Conservation (phyloP, 192 early-diverging fungal species). For the Coemansia sp. region DNA sequence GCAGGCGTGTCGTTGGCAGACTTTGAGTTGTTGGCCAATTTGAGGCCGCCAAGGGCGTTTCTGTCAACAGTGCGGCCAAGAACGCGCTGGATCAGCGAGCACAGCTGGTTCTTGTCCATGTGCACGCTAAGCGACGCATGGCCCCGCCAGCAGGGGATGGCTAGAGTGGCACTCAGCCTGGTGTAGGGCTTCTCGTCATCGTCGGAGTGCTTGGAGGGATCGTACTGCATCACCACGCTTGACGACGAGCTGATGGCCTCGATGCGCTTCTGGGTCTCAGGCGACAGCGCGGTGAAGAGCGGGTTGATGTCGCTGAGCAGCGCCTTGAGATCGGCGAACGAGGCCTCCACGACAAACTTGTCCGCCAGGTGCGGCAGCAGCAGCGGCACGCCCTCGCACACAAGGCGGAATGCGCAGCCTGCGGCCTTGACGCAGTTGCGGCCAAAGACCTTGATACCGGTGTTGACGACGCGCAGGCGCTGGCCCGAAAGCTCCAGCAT, state of each 20-base stretch:
- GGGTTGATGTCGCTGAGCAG: constrained; percentile 59
- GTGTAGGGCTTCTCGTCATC: constrained; percentile 39
- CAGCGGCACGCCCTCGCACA: constrained; percentile 67
- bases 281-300: constrained; percentile 52
- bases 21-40: constrained; percentile 41
- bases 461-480: constrained; percentile 82
- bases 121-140: constrained; percentile 71
- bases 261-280: constrained; percentile 43
- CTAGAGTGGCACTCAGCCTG: constrained; percentile 51
- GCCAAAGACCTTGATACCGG: constrained; percentile 86
- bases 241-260: constrained; percentile 50
- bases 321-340: constrained; percentile 50
- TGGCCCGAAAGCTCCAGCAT: constrained; percentile 64
- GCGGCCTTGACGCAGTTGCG: constrained; percentile 64
- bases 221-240: constrained; percentile 62
- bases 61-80: constrained; percentile 42
- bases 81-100: constrained; percentile 56
- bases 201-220: constrained; percentile 25
- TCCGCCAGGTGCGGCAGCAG: constrained; percentile 57
- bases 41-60: constrained; percentile 17
- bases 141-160: constrained; percentile 73
- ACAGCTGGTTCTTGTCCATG: constrained; percentile 72
- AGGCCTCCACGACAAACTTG: constrained; percentile 49
- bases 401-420: constrained; percentile 67
- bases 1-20: constrained; percentile 8